Evolutionary conservation across 2,329 filamentous ascomycete genomes (phyloP), one percentile per base, ranked within the genome.

Genomic region (Pseudogymnoascus sp.): DNA sequence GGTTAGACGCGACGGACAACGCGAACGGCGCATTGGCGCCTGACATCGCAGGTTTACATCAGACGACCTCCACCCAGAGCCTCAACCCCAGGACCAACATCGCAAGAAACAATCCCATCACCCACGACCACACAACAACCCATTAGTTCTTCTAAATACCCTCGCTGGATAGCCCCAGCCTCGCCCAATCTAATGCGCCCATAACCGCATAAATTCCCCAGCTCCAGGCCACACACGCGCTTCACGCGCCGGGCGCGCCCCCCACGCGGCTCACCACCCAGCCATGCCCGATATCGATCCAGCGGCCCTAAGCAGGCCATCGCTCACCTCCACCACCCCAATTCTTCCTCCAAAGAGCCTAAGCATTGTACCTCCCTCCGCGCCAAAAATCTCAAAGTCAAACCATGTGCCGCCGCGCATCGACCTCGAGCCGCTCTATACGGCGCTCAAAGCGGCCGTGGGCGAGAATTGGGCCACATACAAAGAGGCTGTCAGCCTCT

Each of bases 231-330:
- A 16, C 46, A 16, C 25, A 53, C 25, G 23, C 25, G 7, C 46
- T 31, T 31, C 2, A 12, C 46, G 46, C 25, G 46, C 46, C 46
- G 25, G 23, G 46, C 46, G 25, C 46, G 46, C 46, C 25, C 23
- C 46, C 46, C 46, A 31, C 25, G 46, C 46, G 46, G 25, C 25
- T 18, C 65, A 69, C 63, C 56, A 37, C 31, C 31, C 31, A 44
- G 14, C 44, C 68, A 88, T 88, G 85, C 85, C 85, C 70, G 86
- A 88, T 77, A 88, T 89, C 77, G 86, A 88, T 78, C 86, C 86
- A 71, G 84, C 86, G 78, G 85, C 86, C 67, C 76, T 89, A 70
- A 87, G 84, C 79, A 84, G 85, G 71, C 82, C 84, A 66, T 76
- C 84, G 59, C 74, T 82, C 73, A 81, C 77, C 74, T 78, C 86